Evolutionary conservation across 768 basidiomycete species (phyloP), one percentile per base, ranked within the genome.

Genomic region (Cyathus striatus): DNA sequence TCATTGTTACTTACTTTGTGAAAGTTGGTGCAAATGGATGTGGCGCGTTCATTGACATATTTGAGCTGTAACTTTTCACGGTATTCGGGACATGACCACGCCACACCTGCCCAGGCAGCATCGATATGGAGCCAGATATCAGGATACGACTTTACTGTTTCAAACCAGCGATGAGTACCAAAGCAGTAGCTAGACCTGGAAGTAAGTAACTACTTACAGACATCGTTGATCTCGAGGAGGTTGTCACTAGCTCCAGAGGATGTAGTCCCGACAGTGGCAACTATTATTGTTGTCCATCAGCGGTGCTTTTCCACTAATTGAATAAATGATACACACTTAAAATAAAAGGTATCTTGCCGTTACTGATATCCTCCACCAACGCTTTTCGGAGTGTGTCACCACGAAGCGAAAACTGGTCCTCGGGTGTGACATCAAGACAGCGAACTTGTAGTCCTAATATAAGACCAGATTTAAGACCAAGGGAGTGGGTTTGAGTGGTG

Each of bases 251-350:
- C 90, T 0, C 93, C 93, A 2, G 91, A 88, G 0, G 84, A 90
- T 0, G 94, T 97, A 1, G 91, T 89, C 0, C 94, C 94, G n/a
- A 96, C 73, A 0, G 93, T 95, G 1, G 81, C 89, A 53, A 94
- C 91, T 94, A 30, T 20, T n/a, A n/a, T n/a, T n/a, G n/a, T n/a
- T n/a, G n/a, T n/a, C n/a, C n/a, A n/a, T n/a, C n/a, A n/a, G n/a
- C n/a, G n/a, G n/a, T n/a, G n/a, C n/a, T n/a, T n/a, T n/a, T n/a
- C n/a, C n/a, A 7, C 22, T 26, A 16, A 14, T 6, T 22, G 6
- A 6, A 16, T 22, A 22, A 25, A 6, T 13, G 9, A n/a, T 6
- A 56, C 76, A 51, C 59, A 94, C 93, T 77, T 6, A 96, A 59
- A 10, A 91, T 72, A 62, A 95, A 97, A 0, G 92, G 93, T 36